Percentiles rank a stretch among this genome's conserved stretches.
These are phyloP conservation scores for Diplogelasinospora grovesii DNA, from an alignment of 495 filamentous ascomycete species.

Conservation along the genomic window DNA sequence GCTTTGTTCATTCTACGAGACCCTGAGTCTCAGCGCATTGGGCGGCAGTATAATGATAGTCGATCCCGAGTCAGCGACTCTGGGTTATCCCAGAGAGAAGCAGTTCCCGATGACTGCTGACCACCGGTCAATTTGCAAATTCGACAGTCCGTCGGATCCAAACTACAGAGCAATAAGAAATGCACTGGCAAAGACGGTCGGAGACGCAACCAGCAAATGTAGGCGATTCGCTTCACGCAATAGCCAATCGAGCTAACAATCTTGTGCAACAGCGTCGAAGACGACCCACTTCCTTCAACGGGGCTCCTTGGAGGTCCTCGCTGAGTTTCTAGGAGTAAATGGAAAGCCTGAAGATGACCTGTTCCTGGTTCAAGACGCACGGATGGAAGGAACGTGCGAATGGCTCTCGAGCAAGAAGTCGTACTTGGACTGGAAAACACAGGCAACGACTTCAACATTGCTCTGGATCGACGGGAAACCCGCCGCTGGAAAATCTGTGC, in stretches of 20 bases:
- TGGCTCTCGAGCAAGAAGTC: too few species aligned
- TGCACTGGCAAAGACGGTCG: slow-evolving; percentile 2
- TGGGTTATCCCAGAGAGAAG: slow-evolving; percentile 23
- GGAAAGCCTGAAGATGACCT: not conserved
- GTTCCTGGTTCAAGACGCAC: too few species aligned
- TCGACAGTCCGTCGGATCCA: slow-evolving; percentile 6
- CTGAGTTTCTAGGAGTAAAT: too few species aligned
- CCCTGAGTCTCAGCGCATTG: slow-evolving; percentile 14
- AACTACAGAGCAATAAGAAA: slow-evolving; percentile 10
- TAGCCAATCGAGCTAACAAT: not conserved
- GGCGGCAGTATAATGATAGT: slow-evolving; percentile 32
- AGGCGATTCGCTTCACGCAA: slow-evolving; percentile 5
- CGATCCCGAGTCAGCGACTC: slow-evolving; percentile 32
- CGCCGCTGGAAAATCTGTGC: slow-evolving; percentile 13
- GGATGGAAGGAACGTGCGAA: too few species aligned
- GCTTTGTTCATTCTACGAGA: slow-evolving; percentile 42
- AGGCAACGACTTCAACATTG: too few species aligned
- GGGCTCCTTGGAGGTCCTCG: too few species aligned
- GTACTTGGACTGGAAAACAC: too few species aligned
- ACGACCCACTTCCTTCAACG: too few species aligned
- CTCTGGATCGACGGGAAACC: slow-evolving; percentile 12
- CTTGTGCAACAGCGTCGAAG: too few species aligned
- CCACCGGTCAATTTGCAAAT: slow-evolving; percentile 28
- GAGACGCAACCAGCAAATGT: not conserved
- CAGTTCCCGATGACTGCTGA: slow-evolving; percentile 31